These are phyloP conservation scores for Lachancea quebecensis DNA, from an alignment of 805 yeast genomes.

Conservation along the genomic window DNA sequence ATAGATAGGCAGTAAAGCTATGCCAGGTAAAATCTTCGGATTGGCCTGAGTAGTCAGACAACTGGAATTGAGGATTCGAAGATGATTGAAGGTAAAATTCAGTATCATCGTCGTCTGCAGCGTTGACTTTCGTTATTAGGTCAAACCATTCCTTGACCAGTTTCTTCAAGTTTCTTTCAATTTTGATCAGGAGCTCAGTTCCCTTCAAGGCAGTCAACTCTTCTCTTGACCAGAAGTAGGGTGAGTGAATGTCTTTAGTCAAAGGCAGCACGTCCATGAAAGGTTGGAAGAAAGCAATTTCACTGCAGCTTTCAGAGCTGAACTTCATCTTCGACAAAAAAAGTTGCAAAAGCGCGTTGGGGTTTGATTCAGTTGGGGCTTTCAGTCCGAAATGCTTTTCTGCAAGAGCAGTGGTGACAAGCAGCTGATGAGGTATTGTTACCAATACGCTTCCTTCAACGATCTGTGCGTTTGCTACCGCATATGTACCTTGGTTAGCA, in stretches of 20 bases:
- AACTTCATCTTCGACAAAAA: constrained; percentile 39
- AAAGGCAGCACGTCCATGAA: constrained; percentile 47
- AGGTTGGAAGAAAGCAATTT: constrained; percentile 28
- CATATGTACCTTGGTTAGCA: constrained; percentile 31
- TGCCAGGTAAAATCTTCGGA: constrained; percentile 44
- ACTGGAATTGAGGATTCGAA: constrained; percentile 17
- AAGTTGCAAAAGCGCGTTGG: constrained; percentile 33
- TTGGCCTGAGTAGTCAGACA: not conserved
- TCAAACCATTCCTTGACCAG: constrained; percentile 57
- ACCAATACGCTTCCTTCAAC: constrained; percentile 25
- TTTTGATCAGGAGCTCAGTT: constrained; percentile 58
- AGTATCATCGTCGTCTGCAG: constrained; percentile 8
- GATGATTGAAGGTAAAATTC: constrained; percentile 19
- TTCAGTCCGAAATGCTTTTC: constrained; percentile 21
- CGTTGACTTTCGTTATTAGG: constrained; percentile 19
- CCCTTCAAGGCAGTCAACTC: constrained; percentile 52
- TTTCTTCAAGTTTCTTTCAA: constrained; percentile 39
- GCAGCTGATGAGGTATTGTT: constrained; percentile 33
- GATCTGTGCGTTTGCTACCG: constrained; percentile 17
- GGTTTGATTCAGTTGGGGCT: constrained; percentile 13
- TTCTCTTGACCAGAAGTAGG: constrained; percentile 55
- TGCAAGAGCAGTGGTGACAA: constrained; percentile 36
- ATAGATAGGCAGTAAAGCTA: constrained; percentile 58
- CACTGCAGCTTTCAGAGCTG: constrained; percentile 19
- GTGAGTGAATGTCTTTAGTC: constrained; percentile 42